Evolutionary conservation across 441 rosid species (phyloP).

Genomic region (Omphalea diandra): DNA sequence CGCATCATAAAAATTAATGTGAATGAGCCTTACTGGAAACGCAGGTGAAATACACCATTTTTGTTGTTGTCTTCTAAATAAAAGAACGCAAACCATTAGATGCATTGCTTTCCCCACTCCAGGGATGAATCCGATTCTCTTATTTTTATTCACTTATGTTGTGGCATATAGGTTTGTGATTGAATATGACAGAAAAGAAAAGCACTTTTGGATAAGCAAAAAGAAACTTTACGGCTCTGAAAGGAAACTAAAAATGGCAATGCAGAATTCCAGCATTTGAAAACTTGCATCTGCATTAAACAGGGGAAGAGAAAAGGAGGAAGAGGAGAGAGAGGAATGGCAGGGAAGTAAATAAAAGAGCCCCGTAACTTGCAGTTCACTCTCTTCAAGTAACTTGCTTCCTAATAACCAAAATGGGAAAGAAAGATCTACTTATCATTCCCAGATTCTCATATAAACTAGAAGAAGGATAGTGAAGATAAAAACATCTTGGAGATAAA

Average conservation of each 20-base stretch:
- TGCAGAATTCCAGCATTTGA: neutral
- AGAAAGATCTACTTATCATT: neutral
- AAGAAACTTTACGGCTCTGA: neutral
- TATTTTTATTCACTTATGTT: too few relatives aligned
- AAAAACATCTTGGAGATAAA: neutral
- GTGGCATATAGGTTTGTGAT: neutral
- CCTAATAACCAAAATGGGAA: neutral
- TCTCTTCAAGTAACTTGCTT: neutral
- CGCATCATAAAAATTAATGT: constrained; percentile 18
- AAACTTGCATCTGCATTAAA: too few relatives aligned
- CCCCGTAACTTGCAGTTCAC: neutral
- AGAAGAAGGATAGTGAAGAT: neutral
- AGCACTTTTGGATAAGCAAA: neutral
- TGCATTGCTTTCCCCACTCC: neutral
- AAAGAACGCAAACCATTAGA: neutral
- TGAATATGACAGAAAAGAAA: neutral
- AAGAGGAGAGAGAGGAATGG: too few relatives aligned
- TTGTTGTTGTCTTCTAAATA: neutral
- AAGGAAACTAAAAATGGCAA: neutral
- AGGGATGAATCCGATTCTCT: neutral
- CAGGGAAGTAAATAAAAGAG: neutral
- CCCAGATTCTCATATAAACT: neutral
- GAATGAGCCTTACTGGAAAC: constrained; percentile 12
- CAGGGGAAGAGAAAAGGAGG: too few relatives aligned
- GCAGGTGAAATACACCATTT: neutral